phyloP scores from a whole-genome alignment of 495 filamentous ascomycete species.

The Pyronema omphalodes region DNA sequence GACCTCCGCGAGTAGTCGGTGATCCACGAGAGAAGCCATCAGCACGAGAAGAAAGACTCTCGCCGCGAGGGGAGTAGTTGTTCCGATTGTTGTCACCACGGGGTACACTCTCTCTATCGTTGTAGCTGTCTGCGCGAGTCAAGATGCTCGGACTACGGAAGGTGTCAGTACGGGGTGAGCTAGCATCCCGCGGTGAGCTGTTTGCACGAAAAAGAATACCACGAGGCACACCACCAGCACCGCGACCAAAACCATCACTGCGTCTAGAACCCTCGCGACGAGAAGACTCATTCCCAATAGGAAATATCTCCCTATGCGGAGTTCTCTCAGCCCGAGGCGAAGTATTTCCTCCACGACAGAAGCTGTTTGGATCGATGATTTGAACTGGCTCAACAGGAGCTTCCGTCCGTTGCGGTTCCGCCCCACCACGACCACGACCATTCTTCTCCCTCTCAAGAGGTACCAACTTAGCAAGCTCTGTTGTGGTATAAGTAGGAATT shows the following conservation, averaged over 20 bases:
- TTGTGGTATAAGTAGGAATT: constrained; percentile 36
- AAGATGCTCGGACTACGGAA: no score
- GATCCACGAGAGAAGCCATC: no score
- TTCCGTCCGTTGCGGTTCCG: not conserved
- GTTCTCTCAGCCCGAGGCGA: no score
- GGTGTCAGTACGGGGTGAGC: no score
- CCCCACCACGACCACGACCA: not conserved
- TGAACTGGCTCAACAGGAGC: not conserved
- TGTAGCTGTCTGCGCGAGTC: not conserved
- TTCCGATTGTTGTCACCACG: not conserved
- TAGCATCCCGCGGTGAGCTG: no score
- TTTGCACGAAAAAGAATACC: no score
- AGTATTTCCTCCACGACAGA: not conserved
- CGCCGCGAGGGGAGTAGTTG: not conserved
- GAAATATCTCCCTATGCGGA: not conserved
- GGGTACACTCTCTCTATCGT: not conserved
- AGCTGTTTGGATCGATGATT: not conserved
- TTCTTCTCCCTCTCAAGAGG: constrained; percentile 11
- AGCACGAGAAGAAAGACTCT: no score
- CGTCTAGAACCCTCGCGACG: constrained; percentile 4
- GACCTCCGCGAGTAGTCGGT: constrained; percentile 8
- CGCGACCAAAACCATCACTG: not conserved
- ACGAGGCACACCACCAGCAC: not conserved
- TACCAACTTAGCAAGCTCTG: constrained; percentile 9
- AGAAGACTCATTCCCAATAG: not conserved